phyloP scores from a whole-genome alignment of 768 basidiomycete species.

The Tylopilus subfusipes region DNA sequence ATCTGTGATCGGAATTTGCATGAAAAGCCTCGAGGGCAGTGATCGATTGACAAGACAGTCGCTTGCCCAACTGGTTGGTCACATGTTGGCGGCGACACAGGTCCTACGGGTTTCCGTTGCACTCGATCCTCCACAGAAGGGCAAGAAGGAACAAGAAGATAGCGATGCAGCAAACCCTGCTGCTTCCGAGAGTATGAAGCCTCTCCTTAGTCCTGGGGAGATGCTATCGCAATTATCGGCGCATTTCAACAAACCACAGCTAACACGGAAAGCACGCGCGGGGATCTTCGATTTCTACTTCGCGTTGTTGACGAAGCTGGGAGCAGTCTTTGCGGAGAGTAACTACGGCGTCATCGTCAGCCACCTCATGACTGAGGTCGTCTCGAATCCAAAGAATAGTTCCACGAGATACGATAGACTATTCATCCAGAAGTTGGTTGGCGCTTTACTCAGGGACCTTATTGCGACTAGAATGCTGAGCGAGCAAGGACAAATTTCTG shows the following conservation, averaged over 20 bases:
- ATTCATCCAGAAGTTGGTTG: constrained; percentile 67
- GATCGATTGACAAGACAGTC: constrained; percentile 83
- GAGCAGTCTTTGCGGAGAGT: constrained; percentile 70
- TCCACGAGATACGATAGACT: constrained; percentile 71
- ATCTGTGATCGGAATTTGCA: constrained; percentile 57
- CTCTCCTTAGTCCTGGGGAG: constrained; percentile 67
- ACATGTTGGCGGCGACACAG: constrained; percentile 82
- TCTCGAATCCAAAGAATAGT: constrained; percentile 53
- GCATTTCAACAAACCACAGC: constrained; percentile 73
- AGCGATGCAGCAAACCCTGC: constrained; percentile 51
- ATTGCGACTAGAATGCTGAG: constrained; percentile 86
- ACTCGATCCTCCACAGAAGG: constrained; percentile 51
- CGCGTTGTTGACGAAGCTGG: constrained; percentile 71
- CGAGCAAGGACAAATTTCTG: constrained; percentile 90
- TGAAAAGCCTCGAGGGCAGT: constrained; percentile 73
- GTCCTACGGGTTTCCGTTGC: constrained; percentile 49
- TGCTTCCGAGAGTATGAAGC: constrained; percentile 54
- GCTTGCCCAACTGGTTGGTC: constrained; percentile 76
- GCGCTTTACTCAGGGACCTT: constrained; percentile 77
- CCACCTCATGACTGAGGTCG: constrained; percentile 78
- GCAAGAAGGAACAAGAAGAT: constrained; percentile 59
- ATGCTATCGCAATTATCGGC: constrained; percentile 80
- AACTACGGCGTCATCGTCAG: constrained; percentile 77
- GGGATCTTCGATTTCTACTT: constrained; percentile 90
- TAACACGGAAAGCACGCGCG: constrained; percentile 68